Evolutionary conservation across 768 basidiomycete genomes (phyloP).

Genomic region (Gautieria morchelliformis): DNA sequence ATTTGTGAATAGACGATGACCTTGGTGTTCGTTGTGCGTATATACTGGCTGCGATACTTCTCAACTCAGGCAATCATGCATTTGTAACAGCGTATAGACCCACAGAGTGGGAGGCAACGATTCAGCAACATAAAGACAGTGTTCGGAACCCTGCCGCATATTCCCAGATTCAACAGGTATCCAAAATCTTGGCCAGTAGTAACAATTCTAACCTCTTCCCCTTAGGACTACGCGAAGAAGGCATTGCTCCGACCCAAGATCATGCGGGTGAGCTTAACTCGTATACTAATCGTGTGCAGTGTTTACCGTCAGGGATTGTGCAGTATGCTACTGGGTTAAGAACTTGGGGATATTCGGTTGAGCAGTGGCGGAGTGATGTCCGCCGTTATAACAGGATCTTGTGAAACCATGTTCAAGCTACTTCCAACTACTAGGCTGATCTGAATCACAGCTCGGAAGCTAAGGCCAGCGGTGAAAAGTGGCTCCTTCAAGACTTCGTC

Average conservation of each 20-base stretch:
- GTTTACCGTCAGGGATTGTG: background rate
- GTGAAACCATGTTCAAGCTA: background rate
- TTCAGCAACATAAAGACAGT: background rate
- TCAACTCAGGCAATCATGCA: too few relatives aligned
- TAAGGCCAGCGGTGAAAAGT: background rate
- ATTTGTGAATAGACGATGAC: background rate
- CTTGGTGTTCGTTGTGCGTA: background rate
- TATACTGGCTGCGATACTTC: too few relatives aligned
- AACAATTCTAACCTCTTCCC: background rate
- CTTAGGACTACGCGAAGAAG: conserved; percentile 1
- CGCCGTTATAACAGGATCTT: background rate
- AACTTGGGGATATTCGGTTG: background rate
- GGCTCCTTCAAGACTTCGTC: background rate
- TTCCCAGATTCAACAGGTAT: background rate
- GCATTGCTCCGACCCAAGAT: background rate
- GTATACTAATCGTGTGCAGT: background rate
- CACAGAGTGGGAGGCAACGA: background rate
- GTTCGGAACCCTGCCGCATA: background rate
- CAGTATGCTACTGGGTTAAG: background rate
- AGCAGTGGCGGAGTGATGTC: background rate
- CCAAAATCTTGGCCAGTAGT: background rate
- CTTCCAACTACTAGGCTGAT: background rate
- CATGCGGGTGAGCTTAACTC: conserved; percentile 1
- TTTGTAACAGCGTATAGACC: background rate
- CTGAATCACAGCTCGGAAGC: background rate